Conservation (phyloP, 257 asterid genomes). For the Penstemon davidsonii region DNA sequence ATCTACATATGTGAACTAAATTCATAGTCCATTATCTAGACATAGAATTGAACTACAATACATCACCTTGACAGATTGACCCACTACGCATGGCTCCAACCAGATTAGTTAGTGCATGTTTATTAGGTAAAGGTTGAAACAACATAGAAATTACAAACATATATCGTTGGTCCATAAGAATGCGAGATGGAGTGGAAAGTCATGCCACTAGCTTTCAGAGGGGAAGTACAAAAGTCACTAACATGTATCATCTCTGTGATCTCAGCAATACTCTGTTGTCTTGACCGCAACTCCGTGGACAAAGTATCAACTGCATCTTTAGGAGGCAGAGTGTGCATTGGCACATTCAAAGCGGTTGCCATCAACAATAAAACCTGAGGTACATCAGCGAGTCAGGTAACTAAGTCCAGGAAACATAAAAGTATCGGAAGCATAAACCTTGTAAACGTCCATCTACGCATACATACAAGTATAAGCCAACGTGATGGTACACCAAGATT, state of each 20-base stretch:
- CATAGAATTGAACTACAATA: too few species aligned
- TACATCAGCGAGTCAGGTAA: constrained; percentile 20
- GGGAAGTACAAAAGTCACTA: constrained; percentile 31
- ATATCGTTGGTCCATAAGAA: constrained; percentile 6
- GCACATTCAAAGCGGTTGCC: constrained; percentile 89
- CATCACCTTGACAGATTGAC: too few species aligned
- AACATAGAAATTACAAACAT: too few species aligned
- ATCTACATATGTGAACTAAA: too few species aligned
- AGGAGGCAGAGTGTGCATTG: constrained; percentile 46
- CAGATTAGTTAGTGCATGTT: too few species aligned
- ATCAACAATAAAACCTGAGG: constrained; percentile 82
- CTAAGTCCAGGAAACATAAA: constrained; percentile 11
- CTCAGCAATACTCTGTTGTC: constrained; percentile 90
- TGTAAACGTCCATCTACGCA: neutral
- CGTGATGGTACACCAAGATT: too few species aligned
- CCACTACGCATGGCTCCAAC: too few species aligned
- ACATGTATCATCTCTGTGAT: constrained; percentile 99
- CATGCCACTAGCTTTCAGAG: neutral
- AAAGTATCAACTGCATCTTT: constrained; percentile 42
- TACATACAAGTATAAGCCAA: too few species aligned
- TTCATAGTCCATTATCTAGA: too few species aligned
- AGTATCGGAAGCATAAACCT: neutral
- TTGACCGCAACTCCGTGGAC: constrained; percentile 68
- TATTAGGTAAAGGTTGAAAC: too few species aligned
- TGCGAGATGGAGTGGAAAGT: constrained; percentile 8